A percentile compares a stretch with the other conserved stretches of the same genome.
Evolutionary conservation across 345 rosid genomes (phyloP).

Genomic region (Acer saccharum): DNA sequence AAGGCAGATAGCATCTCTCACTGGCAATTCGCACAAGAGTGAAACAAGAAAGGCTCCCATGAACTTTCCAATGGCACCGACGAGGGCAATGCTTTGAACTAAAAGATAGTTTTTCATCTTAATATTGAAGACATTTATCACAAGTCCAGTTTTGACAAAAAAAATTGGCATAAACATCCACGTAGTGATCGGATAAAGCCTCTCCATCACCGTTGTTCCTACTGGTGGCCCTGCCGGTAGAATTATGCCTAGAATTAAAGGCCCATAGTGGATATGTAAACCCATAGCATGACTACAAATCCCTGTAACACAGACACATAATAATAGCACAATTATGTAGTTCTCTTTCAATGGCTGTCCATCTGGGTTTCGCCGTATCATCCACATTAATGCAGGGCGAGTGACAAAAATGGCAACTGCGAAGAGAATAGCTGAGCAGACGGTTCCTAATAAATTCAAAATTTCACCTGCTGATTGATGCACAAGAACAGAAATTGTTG

Average conservation of each 20-base stretch:
- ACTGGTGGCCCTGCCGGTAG: conserved; percentile 10
- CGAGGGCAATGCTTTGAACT: conserved; percentile 14
- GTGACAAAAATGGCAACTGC: neutral
- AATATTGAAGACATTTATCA: conserved; percentile 1
- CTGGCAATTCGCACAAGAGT: neutral
- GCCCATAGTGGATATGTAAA: neutral
- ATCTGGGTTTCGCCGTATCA: conserved; percentile 10
- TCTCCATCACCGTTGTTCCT: conserved; percentile 16
- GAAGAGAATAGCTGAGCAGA: neutral
- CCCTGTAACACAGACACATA: neutral
- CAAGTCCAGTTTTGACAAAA: conserved; percentile 13
- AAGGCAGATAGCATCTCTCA: conserved; percentile 11
- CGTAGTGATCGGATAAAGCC: conserved; percentile 8
- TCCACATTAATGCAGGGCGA: neutral
- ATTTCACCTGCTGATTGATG: neutral
- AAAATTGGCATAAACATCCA: conserved; percentile 21
- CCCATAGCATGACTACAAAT: neutral
- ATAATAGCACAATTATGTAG: neutral
- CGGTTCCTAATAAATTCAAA: neutral
- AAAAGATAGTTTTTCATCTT: conserved; percentile 5
- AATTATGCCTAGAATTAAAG: neutral
- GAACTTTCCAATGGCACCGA: conserved; percentile 12
- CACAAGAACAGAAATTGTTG: neutral
- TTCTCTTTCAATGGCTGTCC: conserved; percentile 10
- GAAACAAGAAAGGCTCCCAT: conserved; percentile 2